Evolutionary conservation across 495 filamentous ascomycete species (phyloP).

Genomic region (Terfezia boudieri): DNA sequence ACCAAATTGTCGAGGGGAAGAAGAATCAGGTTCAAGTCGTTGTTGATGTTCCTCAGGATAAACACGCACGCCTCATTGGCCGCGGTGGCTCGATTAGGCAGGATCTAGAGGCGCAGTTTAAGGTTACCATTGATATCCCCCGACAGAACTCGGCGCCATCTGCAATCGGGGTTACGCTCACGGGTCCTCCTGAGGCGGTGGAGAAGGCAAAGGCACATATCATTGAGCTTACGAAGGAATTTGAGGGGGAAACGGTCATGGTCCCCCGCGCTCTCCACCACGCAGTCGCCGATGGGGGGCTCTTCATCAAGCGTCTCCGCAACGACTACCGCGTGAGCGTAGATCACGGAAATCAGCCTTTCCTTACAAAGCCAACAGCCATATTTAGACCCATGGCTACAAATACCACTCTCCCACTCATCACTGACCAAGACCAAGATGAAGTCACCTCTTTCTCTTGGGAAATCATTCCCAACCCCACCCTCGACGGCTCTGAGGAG

Average conservation of each 20-base stretch:
- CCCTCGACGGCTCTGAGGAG: conserved; percentile 28
- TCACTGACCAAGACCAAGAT: conserved; percentile 55
- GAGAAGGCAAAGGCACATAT: conserved; percentile 73
- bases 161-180: conserved; percentile 53
- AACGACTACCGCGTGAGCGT: conserved; percentile 70
- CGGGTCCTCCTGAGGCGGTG: conserved; percentile 53
- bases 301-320: conserved; percentile 70
- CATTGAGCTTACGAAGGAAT: conserved; percentile 52
- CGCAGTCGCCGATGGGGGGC: conserved; percentile 62
- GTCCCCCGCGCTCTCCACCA: conserved; percentile 68
- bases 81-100: conserved; percentile 70
- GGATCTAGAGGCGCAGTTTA: conserved; percentile 71
- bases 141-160: conserved; percentile 47
- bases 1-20: conserved; percentile 54
- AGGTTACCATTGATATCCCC: conserved; percentile 72
- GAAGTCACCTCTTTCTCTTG: conserved; percentile 41
- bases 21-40: conserved; percentile 50
- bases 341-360: conserved; percentile 58
- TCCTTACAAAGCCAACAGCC: conserved; percentile 41
- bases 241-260: conserved; percentile 64
- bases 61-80: conserved; percentile 79
- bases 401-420: conserved; percentile 44
- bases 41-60: conserved; percentile 64
- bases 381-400: conserved; percentile 25
- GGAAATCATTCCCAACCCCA: conserved; percentile 43